Conservation (phyloP, 73 alveolate species). For the Halteria grandinella region DNA sequence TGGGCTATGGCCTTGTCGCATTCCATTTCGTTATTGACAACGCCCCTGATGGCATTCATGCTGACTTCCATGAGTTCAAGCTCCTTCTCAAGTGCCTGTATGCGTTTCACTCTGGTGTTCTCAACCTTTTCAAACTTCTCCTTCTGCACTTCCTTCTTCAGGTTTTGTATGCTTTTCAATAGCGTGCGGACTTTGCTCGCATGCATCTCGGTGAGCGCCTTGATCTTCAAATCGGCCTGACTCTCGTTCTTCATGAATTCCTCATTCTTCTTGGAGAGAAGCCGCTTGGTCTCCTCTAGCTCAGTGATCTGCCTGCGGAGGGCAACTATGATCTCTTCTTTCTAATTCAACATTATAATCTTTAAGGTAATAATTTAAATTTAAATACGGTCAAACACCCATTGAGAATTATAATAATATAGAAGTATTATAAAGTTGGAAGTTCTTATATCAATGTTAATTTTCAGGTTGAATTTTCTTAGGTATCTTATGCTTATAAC, state of each 20-base stretch:
- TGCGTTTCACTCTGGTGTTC: slow-evolving; percentile 69
- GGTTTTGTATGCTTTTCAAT: slow-evolving; percentile 54
- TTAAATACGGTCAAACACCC: too few relatives aligned
- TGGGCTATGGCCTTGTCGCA: slow-evolving; percentile 71
- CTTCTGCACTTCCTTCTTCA: slow-evolving; percentile 63
- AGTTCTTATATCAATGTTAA: too few relatives aligned
- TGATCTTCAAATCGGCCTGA: slow-evolving; percentile 34
- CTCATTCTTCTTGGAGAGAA: neutral
- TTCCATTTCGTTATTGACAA: slow-evolving; percentile 61
- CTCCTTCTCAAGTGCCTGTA: slow-evolving; percentile 71
- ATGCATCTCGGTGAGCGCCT: slow-evolving; percentile 62
- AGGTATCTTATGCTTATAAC: too few relatives aligned
- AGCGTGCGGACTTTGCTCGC: slow-evolving; percentile 60
- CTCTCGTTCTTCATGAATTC: slow-evolving; percentile 41
- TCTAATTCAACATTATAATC: too few relatives aligned
- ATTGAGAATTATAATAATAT: too few relatives aligned
- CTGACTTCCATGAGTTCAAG: slow-evolving; percentile 66
- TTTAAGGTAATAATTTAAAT: too few relatives aligned
- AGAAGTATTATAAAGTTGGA: too few relatives aligned
- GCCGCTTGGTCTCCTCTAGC: slow-evolving; percentile 20
- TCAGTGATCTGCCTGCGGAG: slow-evolving; percentile 25
- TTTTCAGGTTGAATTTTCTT: too few relatives aligned
- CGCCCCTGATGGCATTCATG: slow-evolving; percentile 68
- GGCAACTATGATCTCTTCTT: slow-evolving; percentile 35
- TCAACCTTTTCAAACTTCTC: slow-evolving; percentile 68